Conservation (phyloP, 768 basidiomycete genomes). For the Panellus pusillus region DNA sequence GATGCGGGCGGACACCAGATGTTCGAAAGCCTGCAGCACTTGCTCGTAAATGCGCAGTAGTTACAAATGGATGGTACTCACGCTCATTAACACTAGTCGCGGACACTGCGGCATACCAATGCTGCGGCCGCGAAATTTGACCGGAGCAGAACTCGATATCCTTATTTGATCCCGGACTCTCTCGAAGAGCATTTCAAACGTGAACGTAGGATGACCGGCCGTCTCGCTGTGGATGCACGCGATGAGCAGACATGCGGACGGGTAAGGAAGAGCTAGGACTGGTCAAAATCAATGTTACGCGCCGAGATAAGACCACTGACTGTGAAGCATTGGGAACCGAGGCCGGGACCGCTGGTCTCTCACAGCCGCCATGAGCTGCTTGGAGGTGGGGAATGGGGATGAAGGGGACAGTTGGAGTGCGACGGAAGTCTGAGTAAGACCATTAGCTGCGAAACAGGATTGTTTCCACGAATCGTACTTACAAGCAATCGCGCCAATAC, state of each 20-base stretch:
- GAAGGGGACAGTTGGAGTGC: slow-evolving; percentile 47
- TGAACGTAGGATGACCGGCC: slow-evolving; percentile 77
- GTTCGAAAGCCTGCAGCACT: slow-evolving; percentile 68
- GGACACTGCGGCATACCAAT: slow-evolving; percentile 74
- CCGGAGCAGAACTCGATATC: slow-evolving; percentile 69
- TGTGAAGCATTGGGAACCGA: slow-evolving; percentile 49
- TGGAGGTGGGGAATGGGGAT: slow-evolving; percentile 54
- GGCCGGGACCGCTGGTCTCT: slow-evolving; percentile 57
- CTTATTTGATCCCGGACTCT: slow-evolving; percentile 75
- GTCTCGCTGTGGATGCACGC: slow-evolving; percentile 78
- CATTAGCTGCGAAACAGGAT: not conserved
- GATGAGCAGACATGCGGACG: slow-evolving; percentile 79
- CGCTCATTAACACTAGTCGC: slow-evolving; percentile 63
- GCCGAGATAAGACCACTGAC: slow-evolving; percentile 38
- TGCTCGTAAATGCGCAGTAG: not conserved
- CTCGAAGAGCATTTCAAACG: slow-evolving; percentile 89
- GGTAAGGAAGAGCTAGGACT: slow-evolving; percentile 67
- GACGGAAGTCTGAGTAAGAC: slow-evolving; percentile 39
- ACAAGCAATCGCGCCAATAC: slow-evolving; percentile 64
- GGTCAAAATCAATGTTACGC: not conserved
- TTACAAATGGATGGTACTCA: slow-evolving; percentile 36
- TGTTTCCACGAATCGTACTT: slow-evolving; percentile 25
- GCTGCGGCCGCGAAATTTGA: slow-evolving; percentile 70
- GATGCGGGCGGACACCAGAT: slow-evolving; percentile 54
- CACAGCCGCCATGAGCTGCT: slow-evolving; percentile 43